Evolutionary conservation across 805 yeast genomes (phyloP), one percentile per base, ranked within the genome.

Genomic region (Barnettozyma siamensis): DNA sequence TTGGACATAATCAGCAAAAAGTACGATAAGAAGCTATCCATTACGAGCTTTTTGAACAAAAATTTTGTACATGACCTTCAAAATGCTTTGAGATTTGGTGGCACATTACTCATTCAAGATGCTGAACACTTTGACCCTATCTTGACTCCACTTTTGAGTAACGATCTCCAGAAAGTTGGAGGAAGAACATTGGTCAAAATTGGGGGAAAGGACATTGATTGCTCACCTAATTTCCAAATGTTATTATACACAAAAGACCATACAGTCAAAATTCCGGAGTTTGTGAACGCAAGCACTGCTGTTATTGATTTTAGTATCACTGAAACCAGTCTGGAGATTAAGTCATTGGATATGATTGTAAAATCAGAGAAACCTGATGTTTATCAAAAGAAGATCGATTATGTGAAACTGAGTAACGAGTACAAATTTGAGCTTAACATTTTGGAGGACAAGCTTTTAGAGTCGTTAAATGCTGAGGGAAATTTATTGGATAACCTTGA

Each of bases 41-140:
- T 78, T 0, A 76, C 95, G 0, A 84, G 94, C 51, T 86, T 91
- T 54, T 59, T 83, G 33, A 88, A 84, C 51, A 73, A 69, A 5
- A 75, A 82, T 0, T 85, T 80, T 56, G 57, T 73, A 3, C 80
- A 78, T 48, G 83, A 77, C 33, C 54, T 91, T 13, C 95, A 88
- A 56, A 83, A 87, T 52, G 82, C 95, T 0, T 57, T 89, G 21
- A 67, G 93, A 48, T 89, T 89, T 67, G 97, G 98, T 5, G 88
- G 86, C 3, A 52, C 75, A 1, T 64, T 91, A 7, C 55, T 89
- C 12, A 70, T 91, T 15, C 77, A 77, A 49, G 91, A 91, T 62
- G 88, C 89, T 4, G 97, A 91, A 54, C 64, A 72, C 48, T 80
- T 75, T 54, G 91, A 91, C 56, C 95, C 96, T 0, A 62, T 85